Evolutionary conservation across 768 basidiomycete genomes (phyloP), one percentile per base, ranked within the genome.

Genomic region (Leccinellum albellum): DNA sequence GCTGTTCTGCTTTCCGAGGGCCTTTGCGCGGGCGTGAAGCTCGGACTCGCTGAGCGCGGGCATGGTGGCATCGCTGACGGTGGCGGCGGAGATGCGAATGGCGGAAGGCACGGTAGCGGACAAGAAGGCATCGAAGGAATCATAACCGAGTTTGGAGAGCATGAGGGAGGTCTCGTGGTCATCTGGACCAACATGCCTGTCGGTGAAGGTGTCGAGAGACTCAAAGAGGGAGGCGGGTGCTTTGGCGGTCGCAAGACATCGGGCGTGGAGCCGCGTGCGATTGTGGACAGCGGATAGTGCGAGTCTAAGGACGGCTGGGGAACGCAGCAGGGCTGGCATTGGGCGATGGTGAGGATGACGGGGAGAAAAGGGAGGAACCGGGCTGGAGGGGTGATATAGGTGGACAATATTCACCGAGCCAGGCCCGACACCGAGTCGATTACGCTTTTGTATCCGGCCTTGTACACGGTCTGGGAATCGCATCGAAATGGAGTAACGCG

Each of bases 181-280:
- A 68, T 94, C 88, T 14, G 96, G 96, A 14, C 96, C 97, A 64
- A 98, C 86, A 73, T 99, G 96, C 31, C 96, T 85, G 64, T 91
- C 85, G 46, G 86, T 72, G 75, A 98, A 98, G 32, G 87, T 89
- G 75, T 99, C 96, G 61, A 97, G 79, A 2, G 94, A 85, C 13
- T 86, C 81, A 70, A 96, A 93, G 61, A 95, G 78, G 29, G 86
- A 83, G 1, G 77, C 62, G 12, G 83, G 80, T 23, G 79, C 73
- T 68, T 81, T 85, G 54, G 84, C 77, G 13, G 86, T 86, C 26
- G 87, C 87, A 56, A 89, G 76, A 51, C 76, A 75, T 31, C 72
- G 57, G 26, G 79, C 74, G 40, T 53, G 26, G 33, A 66, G 54
- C 54, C 62, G 50, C 54, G 55, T 20, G 50, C 63, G 59, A 61